Evolutionary conservation across 768 basidiomycete genomes (phyloP).

Genomic region (Macrocybe gigantea): DNA sequence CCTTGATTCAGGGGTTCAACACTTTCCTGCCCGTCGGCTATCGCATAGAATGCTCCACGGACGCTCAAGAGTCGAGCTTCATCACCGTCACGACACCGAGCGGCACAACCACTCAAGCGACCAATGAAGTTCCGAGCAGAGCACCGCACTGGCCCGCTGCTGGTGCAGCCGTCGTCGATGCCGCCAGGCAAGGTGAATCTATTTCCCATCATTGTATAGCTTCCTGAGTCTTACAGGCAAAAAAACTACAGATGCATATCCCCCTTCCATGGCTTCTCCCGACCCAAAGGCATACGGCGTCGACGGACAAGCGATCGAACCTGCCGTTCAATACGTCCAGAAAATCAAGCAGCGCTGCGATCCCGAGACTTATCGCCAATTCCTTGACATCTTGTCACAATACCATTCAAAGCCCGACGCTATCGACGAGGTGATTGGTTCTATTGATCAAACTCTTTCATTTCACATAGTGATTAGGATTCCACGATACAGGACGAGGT

Average conservation of each 20-base stretch:
- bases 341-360: constrained; percentile 95
- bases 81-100: constrained; percentile 78
- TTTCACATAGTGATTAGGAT: constrained; percentile 9
- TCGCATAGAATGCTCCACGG: constrained; percentile 76
- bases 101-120: constrained; percentile 57
- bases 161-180: too few species aligned
- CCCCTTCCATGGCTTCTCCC: constrained; percentile 21
- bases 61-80: constrained; percentile 54
- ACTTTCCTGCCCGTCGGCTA: constrained; percentile 95
- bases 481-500: constrained; percentile 62
- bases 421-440: constrained; percentile 47
- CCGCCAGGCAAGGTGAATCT: too few species aligned
- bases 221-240: too few species aligned
- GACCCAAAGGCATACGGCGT: constrained; percentile 26
- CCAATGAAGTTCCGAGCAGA: constrained; percentile 30
- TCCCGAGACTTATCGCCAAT: constrained; percentile 77
- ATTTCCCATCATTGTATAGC: too few species aligned
- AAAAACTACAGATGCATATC: too few species aligned
- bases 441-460: constrained; percentile 3
- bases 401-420: constrained; percentile 57
- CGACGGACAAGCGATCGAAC: constrained; percentile 51
- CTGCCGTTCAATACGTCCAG: constrained; percentile 92
- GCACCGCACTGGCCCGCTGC: too few species aligned
- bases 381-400: constrained; percentile 67
- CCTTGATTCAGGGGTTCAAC: constrained; percentile 96